phyloP scores from a whole-genome alignment of 805 yeast species.

The Cyberlindnera misumaiensis region DNA sequence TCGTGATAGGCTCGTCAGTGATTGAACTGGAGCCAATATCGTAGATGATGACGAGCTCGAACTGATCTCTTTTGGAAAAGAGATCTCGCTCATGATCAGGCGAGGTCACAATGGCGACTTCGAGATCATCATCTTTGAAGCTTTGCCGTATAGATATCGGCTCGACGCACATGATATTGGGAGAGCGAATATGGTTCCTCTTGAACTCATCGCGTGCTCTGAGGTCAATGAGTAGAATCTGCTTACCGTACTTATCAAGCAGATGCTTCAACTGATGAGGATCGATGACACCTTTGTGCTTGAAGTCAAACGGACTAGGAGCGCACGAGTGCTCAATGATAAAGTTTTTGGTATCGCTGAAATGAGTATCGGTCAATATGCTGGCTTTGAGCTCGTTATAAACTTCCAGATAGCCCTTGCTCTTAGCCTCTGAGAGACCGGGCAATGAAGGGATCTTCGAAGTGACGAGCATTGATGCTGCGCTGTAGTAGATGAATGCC shows the following conservation, averaged over 20 bases:
- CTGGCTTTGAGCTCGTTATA: slow-evolving; percentile 1
- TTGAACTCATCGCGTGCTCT: slow-evolving; percentile 56
- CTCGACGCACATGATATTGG: slow-evolving; percentile 64
- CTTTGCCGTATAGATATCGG: slow-evolving; percentile 51
- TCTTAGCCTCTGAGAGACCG: not conserved
- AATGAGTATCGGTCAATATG: slow-evolving; percentile 3
- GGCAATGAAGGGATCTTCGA: slow-evolving; percentile 7
- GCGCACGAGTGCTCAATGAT: slow-evolving; percentile 3
- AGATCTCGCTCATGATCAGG: slow-evolving; percentile 47
- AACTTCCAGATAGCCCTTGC: slow-evolving; percentile 1
- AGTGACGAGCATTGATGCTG: slow-evolving; percentile 3
- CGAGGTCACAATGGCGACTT: slow-evolving; percentile 49
- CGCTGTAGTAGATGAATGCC: slow-evolving; percentile 12
- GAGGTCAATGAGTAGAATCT: slow-evolving; percentile 62
- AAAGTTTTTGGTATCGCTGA: slow-evolving; percentile 2
- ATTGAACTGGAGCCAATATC: slow-evolving; percentile 6
- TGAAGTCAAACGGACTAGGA: slow-evolving; percentile 9
- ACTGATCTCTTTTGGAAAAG: slow-evolving; percentile 48
- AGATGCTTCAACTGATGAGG: slow-evolving; percentile 9
- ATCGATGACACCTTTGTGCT: slow-evolving; percentile 11
- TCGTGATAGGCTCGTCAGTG: slow-evolving; percentile 3
- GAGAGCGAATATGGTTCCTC: slow-evolving; percentile 53
- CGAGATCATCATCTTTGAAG: slow-evolving; percentile 61
- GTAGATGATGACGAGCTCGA: slow-evolving; percentile 60
- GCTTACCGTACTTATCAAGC: slow-evolving; percentile 11